Evolutionary conservation across 495 filamentous ascomycete genomes (phyloP), one percentile per base, ranked within the genome.

Genomic region (Melanomma pulvis-pyrius): DNA sequence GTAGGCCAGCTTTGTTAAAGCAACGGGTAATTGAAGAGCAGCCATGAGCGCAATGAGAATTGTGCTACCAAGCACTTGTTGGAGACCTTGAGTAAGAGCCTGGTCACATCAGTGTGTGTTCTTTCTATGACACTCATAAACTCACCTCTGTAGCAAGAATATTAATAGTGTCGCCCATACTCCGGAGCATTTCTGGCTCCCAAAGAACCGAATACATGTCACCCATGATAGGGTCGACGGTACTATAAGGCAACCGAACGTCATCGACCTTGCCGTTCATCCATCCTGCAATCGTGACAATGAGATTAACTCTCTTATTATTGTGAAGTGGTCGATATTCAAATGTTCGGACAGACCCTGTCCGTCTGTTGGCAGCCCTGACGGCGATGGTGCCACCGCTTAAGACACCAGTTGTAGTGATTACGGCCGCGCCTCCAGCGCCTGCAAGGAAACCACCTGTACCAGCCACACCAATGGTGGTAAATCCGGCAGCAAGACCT

Each of bases 221-320:
- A 32, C 94, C 94, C 94, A 99, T 98, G 63, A 97, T 86, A 0
- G 94, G 92, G 76, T 98, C 93, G 2, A 99, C 88, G 1, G 94
- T 99, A 78, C 91, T 96, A 76, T 87, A 99, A 15, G 94, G 94
- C 64, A 99, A 75, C 61, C 94, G 90, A 41, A 98, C 92, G 76
- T 99, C 94, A 76, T 99, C 94, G 41, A 96, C 87, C 74, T 96
- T 97, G 61, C 94, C 93, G 46, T 90, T 97, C 92, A 99, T 96
- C 94, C 94, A 99, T 12, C 94, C 94, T 6, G 93, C 90, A 28
- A 99, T 85, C 0, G 96, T 97, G 49, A 99, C 87, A 69, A 99
- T 98, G 26, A 99, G 81, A 71, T 98, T 98, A 41, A 97, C 89
- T 63, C 92, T 83, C 77, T 99, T 98, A 76, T 97, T 97, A 78